Conservation (phyloP, 2,329 filamentous ascomycete species). For the Calonectria pseudoturangicola region DNA sequence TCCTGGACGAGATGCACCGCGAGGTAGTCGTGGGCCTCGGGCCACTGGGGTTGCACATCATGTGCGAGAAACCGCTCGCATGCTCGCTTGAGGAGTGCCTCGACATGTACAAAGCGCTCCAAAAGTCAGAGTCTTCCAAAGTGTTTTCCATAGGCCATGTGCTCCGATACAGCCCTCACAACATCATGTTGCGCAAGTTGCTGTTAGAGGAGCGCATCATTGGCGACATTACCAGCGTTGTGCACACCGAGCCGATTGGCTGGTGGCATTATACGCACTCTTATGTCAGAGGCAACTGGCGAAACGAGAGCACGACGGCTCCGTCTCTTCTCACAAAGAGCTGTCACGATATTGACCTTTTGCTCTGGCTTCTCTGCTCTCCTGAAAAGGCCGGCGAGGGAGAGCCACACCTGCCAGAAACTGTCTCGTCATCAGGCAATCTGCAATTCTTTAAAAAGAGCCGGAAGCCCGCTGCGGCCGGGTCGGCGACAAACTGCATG, state of each 20-base stretch:
- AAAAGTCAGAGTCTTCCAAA: conserved; percentile 56
- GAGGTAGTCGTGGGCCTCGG: conserved; percentile 86
- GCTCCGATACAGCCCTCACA: conserved; percentile 93
- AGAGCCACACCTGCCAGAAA: conserved; percentile 82
- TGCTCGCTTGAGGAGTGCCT: conserved; percentile 87
- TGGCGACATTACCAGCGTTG: conserved; percentile 88
- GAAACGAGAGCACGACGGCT: conserved; percentile 84
- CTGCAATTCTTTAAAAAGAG: conserved; percentile 85
- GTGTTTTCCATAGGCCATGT: conserved; percentile 97
- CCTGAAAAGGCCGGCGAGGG: conserved; percentile 69
- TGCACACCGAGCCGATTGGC: conserved; percentile 95
- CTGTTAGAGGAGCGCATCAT: conserved; percentile 84
- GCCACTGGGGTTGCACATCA: conserved; percentile 83
- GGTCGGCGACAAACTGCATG: conserved; percentile 89
- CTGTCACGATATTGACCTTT: conserved; percentile 95
- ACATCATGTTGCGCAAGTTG: conserved; percentile 87
- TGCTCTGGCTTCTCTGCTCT: conserved; percentile 92
- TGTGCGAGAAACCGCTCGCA: conserved; percentile 96
- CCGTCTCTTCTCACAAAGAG: conserved; percentile 94
- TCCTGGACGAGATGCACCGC: conserved; percentile 91
- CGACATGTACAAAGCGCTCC: conserved; percentile 79
- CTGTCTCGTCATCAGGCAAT: conserved; percentile 84
- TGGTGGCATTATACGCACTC: conserved; percentile 97
- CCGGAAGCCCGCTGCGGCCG: conserved; percentile 85
- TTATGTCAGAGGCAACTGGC: conserved; percentile 96